Conservation (phyloP, 1,139 yeast species). For the Debaryomyces sp. region DNA sequence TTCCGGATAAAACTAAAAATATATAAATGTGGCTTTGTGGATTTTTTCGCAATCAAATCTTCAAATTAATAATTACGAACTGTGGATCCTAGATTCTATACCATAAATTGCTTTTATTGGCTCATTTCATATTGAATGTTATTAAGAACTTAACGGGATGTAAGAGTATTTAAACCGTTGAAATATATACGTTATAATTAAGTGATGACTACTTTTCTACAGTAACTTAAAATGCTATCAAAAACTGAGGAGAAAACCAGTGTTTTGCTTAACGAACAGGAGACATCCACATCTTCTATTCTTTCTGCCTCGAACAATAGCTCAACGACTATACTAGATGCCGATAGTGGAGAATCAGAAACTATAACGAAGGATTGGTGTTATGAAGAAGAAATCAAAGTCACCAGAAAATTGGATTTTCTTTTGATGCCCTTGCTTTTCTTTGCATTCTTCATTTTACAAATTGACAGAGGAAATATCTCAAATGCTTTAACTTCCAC, state of each 20-base stretch:
- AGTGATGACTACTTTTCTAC: neutral
- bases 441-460: neutral
- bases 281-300: neutral
- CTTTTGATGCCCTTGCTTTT: neutral
- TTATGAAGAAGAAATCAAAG: neutral
- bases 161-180: neutral
- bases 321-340: neutral
- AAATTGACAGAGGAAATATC: slow-evolving; percentile 2
- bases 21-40: too few relatives aligned
- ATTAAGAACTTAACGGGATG: neutral
- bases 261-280: neutral
- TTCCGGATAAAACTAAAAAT: too few relatives aligned
- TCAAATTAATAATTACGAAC: neutral
- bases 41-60: neutral
- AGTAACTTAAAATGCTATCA: neutral
- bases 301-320: neutral
- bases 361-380: neutral
- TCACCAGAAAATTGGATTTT: neutral
- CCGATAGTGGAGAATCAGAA: neutral
- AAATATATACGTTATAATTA: too few relatives aligned
- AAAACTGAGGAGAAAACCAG: neutral
- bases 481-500: slow-evolving; percentile 1
- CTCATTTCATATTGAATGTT: too few relatives aligned
- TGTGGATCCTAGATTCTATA: neutral
- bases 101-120: neutral